A percentile compares a stretch with the other conserved stretches of the same genome.
Evolutionary conservation across 257 asterid species (phyloP).

Genomic region (Nicotiana tabacum): DNA sequence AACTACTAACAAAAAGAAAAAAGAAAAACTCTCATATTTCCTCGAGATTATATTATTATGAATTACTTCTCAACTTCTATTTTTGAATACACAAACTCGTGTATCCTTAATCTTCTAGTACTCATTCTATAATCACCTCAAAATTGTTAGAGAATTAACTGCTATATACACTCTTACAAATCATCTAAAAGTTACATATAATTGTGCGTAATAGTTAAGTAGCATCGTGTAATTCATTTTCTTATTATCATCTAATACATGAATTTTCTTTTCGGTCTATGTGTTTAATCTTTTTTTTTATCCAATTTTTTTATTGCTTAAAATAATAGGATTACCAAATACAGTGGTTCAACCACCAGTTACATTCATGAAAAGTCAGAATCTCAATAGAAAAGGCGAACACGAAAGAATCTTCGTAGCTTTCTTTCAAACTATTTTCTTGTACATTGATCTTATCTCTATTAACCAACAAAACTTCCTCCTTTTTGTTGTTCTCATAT

Average conservation of each 20-base stretch:
- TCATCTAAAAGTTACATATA: too few relatives aligned
- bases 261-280: too few relatives aligned
- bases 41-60: background rate
- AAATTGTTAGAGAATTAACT: too few relatives aligned
- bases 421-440: conserved; percentile 24
- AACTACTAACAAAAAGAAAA: background rate
- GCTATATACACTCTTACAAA: too few relatives aligned
- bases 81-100: background rate
- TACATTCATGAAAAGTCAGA: conserved; percentile 30
- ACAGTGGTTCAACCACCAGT: conserved; percentile 39
- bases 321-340: conserved; percentile 6
- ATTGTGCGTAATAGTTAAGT: too few relatives aligned
- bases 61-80: background rate
- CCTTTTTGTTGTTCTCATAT: background rate
- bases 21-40: background rate
- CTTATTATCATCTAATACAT: background rate
- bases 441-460: conserved; percentile 32
- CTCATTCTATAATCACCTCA: too few relatives aligned
- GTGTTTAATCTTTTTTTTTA: too few relatives aligned
- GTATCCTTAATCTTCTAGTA: background rate
- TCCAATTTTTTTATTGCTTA: background rate
- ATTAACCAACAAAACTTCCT: background rate
- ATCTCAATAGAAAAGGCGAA: conserved; percentile 23
- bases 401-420: conserved; percentile 40
- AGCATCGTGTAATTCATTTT: too few relatives aligned